Conservation (phyloP, 148 eudicot genomes). For the Camellia sinensis region DNA sequence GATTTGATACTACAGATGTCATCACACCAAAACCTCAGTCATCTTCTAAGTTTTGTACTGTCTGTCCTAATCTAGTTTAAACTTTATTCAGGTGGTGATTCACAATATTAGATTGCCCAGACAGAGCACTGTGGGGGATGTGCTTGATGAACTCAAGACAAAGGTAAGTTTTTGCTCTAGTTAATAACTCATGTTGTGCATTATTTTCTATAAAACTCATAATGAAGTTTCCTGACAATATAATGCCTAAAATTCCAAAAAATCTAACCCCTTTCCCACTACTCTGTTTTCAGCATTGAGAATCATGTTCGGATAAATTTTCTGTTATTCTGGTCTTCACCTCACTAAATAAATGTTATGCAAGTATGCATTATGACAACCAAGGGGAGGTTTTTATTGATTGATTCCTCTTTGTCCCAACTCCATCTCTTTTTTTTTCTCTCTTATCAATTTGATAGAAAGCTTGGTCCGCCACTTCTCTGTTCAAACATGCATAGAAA, state of each 20-base stretch:
- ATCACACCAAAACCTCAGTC: neutral
- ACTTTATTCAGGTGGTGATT: slow-evolving; percentile 52
- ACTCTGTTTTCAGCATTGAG: neutral
- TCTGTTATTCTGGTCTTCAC: neutral
- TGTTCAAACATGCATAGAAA: neutral
- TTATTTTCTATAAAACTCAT: neutral
- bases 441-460: neutral
- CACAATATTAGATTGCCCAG: slow-evolving; percentile 76
- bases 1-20: neutral
- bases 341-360: neutral
- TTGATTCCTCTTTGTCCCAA: neutral
- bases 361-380: neutral
- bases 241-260: no score
- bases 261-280: neutral
- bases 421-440: neutral
- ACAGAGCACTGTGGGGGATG: slow-evolving; percentile 75
- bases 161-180: slow-evolving; percentile 40
- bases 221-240: neutral
- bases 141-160: slow-evolving; percentile 63
- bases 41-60: neutral
- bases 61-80: slow-evolving; percentile 10
- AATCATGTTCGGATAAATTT: neutral
- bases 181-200: neutral
- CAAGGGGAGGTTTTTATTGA: neutral
- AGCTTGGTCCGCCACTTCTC: neutral